Evolutionary conservation across 1,284 basidiomycete genomes (phyloP).

Genomic region (Quambalaria eucalypti): DNA sequence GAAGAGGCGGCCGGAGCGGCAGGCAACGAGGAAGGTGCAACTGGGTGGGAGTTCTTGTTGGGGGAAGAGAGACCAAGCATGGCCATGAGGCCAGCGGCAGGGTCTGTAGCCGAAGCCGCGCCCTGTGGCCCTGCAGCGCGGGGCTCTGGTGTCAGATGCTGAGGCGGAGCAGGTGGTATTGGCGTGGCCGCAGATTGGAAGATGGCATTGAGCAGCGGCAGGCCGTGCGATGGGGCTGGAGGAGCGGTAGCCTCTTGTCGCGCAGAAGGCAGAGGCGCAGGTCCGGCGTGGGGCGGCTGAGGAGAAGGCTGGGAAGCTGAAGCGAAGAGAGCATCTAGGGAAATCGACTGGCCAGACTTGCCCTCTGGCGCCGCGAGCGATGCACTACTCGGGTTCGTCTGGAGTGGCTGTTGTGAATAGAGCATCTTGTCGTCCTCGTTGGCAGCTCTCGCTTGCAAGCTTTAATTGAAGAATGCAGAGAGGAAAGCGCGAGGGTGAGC

Average conservation of each 20-base stretch:
- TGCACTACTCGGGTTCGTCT: slow-evolving; percentile 12
- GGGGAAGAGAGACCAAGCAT: slow-evolving; percentile 7
- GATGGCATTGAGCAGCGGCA: slow-evolving; percentile 28
- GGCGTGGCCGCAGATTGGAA: slow-evolving; percentile 19
- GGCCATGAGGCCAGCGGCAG: slow-evolving; percentile 15
- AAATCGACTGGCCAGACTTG: slow-evolving; percentile 11
- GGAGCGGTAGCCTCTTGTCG: slow-evolving; percentile 2
- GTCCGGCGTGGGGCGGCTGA: slow-evolving; percentile 9
- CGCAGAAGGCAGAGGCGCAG: background rate
- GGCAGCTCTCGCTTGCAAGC: background rate
- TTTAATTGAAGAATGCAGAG: background rate
- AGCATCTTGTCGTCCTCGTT: background rate
- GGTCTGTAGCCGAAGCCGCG: slow-evolving; percentile 9
- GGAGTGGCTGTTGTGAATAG: slow-evolving; percentile 16
- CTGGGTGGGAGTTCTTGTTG: background rate
- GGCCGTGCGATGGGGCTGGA: background rate
- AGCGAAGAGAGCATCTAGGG: slow-evolving; percentile 35
- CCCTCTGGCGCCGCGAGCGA: background rate
- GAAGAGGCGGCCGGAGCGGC: no score
- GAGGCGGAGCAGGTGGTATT: background rate
- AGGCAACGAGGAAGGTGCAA: no score
- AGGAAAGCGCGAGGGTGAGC: background rate
- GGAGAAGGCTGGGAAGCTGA: slow-evolving; percentile 14
- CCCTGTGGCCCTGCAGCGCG: background rate
- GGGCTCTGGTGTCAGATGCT: slow-evolving; percentile 4